Evolutionary conservation across 163 green algal genomes (phyloP).

Genomic region (Trebouxia gelatinosa): DNA sequence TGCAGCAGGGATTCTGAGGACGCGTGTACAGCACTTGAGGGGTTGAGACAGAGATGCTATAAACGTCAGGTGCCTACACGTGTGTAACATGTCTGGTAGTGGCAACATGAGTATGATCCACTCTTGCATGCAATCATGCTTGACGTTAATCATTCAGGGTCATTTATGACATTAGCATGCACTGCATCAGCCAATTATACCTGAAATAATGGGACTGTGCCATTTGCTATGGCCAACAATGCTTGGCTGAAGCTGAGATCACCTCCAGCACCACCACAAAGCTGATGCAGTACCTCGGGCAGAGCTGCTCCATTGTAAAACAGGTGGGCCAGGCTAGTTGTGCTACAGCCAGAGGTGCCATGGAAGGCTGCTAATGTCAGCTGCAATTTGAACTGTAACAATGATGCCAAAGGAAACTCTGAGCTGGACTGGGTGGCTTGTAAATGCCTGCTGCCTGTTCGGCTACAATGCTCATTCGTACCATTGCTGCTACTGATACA

Average conservation of each 20-base stretch:
- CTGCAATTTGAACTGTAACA: neutral
- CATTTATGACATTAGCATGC: too few species aligned
- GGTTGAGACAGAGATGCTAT: too few species aligned
- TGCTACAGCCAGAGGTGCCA: slow-evolving; percentile 1
- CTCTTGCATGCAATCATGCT: too few species aligned
- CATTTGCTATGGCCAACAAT: neutral
- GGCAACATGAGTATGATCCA: too few species aligned
- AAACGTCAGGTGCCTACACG: too few species aligned
- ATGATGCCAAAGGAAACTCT: neutral
- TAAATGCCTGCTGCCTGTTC: neutral
- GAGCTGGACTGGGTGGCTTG: neutral
- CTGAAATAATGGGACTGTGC: neutral
- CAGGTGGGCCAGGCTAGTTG: neutral
- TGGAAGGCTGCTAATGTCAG: neutral
- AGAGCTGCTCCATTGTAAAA: neutral
- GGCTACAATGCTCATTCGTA: neutral
- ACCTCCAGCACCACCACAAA: neutral
- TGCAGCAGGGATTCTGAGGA: too few species aligned
- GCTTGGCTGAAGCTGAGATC: neutral
- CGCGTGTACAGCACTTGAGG: too few species aligned
- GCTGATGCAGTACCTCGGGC: neutral
- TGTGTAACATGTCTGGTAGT: too few species aligned
- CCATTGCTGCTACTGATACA: neutral
- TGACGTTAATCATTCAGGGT: too few species aligned
- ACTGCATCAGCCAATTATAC: too few species aligned